Evolutionary conservation across 345 rosid genomes (phyloP).

Genomic region (Populus nigra): DNA sequence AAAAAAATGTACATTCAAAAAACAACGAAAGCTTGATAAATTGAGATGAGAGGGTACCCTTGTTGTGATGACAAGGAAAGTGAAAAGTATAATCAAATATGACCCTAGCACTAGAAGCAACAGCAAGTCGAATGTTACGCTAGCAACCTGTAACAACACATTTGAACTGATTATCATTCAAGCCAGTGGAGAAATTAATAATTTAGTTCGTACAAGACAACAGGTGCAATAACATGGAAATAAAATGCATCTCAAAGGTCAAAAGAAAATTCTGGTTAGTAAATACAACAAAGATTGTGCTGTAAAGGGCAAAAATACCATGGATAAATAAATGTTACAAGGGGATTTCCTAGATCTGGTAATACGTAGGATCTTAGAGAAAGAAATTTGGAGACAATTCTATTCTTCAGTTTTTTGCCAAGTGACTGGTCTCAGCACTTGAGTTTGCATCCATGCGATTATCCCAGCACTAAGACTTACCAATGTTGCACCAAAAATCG

Average conservation of each 20-base stretch:
- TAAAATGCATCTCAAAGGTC: neutral
- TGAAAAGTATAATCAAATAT: constrained; percentile 81
- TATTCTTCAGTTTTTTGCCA: too few relatives aligned
- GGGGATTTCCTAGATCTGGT: too few relatives aligned
- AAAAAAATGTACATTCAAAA: neutral
- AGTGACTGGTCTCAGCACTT: too few relatives aligned
- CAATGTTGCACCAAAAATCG: too few relatives aligned
- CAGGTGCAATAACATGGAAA: neutral
- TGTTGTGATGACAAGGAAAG: constrained; percentile 90
- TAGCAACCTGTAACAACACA: constrained; percentile 75
- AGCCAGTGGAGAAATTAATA: neutral
- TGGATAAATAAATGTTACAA: too few relatives aligned
- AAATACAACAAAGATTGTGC: too few relatives aligned
- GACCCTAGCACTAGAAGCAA: constrained; percentile 90
- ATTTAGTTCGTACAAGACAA: neutral
- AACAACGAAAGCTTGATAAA: neutral
- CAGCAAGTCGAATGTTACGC: constrained; percentile 93
- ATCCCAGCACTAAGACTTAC: too few relatives aligned
- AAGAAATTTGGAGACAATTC: too few relatives aligned
- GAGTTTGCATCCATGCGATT: too few relatives aligned
- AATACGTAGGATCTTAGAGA: too few relatives aligned
- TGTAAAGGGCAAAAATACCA: too few relatives aligned
- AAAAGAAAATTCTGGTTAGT: neutral
- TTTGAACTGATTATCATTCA: constrained; percentile 6
- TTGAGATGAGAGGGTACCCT: constrained; percentile 51